phyloP scores from a whole-genome alignment of 1,139 yeast genomes.

The Casaregolazyma lundiana region DNA sequence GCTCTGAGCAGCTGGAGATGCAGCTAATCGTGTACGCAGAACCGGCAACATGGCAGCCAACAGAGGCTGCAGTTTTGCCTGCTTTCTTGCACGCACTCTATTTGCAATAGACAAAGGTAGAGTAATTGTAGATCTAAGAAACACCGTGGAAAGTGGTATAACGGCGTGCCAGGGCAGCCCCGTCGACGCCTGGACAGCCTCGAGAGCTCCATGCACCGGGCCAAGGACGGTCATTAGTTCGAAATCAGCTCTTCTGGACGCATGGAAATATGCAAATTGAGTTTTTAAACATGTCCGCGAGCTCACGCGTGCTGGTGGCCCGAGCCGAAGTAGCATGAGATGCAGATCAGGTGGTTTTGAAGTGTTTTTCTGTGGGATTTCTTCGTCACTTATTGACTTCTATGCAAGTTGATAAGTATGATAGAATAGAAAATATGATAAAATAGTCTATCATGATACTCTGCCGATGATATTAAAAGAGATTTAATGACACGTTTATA shows the following conservation, averaged over 20 bases:
- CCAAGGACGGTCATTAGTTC: conserved; percentile 19
- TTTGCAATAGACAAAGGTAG: conserved; percentile 75
- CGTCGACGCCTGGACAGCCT: conserved; percentile 32
- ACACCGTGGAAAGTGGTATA: conserved; percentile 69
- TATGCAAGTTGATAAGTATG: background rate
- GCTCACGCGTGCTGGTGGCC: background rate
- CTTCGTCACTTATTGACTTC: background rate
- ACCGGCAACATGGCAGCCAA: conserved; percentile 74
- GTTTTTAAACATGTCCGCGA: background rate
- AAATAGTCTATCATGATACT: background rate
- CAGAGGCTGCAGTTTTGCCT: conserved; percentile 57
- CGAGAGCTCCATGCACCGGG: conserved; percentile 26
- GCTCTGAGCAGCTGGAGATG: conserved; percentile 36
- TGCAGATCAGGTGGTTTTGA: background rate
- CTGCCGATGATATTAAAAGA: conserved; percentile 8
- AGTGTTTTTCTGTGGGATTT: background rate
- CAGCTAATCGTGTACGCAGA: conserved; percentile 62
- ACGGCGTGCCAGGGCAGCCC: conserved; percentile 82
- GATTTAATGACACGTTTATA: conserved; percentile 5
- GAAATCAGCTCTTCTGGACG: conserved; percentile 9
- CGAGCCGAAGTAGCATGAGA: background rate
- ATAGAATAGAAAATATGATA: background rate
- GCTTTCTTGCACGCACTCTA: conserved; percentile 63
- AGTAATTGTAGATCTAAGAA: conserved; percentile 62
- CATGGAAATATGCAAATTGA: conserved; percentile 12